phyloP scores from a whole-genome alignment of 768 basidiomycete species.

The Podaxis mareebaensis region DNA sequence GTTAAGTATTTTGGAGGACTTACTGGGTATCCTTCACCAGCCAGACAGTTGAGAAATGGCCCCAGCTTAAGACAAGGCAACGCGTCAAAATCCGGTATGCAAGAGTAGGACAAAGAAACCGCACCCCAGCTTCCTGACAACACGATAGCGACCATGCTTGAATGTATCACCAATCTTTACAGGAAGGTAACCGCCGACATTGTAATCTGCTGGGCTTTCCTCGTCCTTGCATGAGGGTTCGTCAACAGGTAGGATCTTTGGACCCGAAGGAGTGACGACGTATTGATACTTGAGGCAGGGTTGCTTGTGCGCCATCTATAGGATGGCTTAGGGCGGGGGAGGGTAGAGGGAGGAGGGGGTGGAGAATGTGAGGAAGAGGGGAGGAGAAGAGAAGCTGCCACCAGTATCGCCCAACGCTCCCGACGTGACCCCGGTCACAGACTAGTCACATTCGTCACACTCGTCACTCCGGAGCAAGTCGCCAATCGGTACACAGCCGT shows the following conservation, averaged over 20 bases:
- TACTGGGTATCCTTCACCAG: constrained; percentile 78
- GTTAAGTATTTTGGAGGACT: constrained; percentile 30
- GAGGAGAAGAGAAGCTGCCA: constrained; percentile 8
- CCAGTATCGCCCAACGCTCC: constrained; percentile 5
- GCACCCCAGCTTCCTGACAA: constrained; percentile 90
- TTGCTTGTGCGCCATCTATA: constrained; percentile 65
- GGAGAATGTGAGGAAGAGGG: constrained; percentile 20
- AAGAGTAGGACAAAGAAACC: constrained; percentile 16
- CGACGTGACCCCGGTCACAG: background rate
- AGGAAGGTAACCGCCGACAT: constrained; percentile 77
- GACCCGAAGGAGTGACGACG: constrained; percentile 63
- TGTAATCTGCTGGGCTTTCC: constrained; percentile 83
- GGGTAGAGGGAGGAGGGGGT: constrained; percentile 19
- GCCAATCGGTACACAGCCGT: constrained; percentile 13
- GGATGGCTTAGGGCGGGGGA: constrained; percentile 18
- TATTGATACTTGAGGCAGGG: constrained; percentile 75
- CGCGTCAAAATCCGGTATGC: constrained; percentile 23
- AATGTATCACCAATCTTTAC: constrained; percentile 83
- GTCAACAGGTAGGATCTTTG: constrained; percentile 71
- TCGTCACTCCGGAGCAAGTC: constrained; percentile 7
- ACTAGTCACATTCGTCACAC: constrained; percentile 24
- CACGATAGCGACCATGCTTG: constrained; percentile 79
- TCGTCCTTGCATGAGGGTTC: constrained; percentile 72
- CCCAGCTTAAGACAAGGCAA: constrained; percentile 60
- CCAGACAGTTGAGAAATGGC: constrained; percentile 96